Evolutionary conservation across 2,329 filamentous ascomycete species (phyloP).

Genomic region (Alternaria sp.): DNA sequence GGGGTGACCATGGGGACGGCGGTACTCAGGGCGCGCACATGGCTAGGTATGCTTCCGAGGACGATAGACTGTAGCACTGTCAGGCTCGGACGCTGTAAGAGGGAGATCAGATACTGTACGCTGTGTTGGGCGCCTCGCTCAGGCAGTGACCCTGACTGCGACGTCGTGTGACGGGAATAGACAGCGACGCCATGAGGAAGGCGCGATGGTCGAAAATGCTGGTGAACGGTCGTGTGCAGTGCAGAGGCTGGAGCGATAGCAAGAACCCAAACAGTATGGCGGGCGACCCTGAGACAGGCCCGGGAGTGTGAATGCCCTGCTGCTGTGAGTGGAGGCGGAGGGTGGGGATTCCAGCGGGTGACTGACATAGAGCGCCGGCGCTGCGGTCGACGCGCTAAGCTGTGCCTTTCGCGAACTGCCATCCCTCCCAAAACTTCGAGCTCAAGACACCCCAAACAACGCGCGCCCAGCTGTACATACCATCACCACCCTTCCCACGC

Average conservation of each 20-base stretch:
- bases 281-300: not conserved
- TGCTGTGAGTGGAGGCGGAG: constrained; percentile 18
- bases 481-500: not conserved
- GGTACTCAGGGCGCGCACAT: not conserved
- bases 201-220: constrained; percentile 3
- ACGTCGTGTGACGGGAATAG: constrained; percentile 11
- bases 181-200: constrained; percentile 4
- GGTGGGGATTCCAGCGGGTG: constrained; percentile 16
- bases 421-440: constrained; percentile 22
- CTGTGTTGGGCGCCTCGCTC: not conserved
- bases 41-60: not conserved
- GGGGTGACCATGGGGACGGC: not conserved
- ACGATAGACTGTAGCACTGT: constrained; percentile 3
- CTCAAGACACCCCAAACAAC: constrained; percentile 22
- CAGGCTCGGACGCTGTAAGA: not conserved
- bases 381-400: constrained; percentile 19
- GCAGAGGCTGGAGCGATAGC: not conserved
- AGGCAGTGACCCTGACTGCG: constrained; percentile 4
- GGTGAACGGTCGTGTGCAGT: not conserved
- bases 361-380: constrained; percentile 11
- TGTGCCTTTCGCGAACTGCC: constrained; percentile 16
- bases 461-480: constrained; percentile 11
- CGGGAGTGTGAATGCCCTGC: constrained; percentile 4
- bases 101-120: constrained; percentile 2
- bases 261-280: not conserved